phyloP scores from a whole-genome alignment of 331 rosid species.

The Spiraea crenata region DNA sequence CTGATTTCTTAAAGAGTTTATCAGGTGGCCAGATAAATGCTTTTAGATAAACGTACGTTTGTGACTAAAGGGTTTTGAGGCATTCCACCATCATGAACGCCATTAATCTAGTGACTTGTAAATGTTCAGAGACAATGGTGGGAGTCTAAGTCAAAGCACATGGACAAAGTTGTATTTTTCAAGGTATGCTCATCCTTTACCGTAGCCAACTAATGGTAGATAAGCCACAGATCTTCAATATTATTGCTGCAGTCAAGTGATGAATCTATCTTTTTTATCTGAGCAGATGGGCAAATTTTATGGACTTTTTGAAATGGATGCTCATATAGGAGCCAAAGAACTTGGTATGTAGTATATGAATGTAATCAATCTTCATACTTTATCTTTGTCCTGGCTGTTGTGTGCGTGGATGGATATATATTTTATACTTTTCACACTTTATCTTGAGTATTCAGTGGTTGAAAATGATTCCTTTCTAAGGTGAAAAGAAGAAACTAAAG shows the following conservation, averaged over 20 bases:
- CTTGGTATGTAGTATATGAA: conserved; percentile 93
- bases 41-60: neutral
- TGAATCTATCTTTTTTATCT: conserved; percentile 23
- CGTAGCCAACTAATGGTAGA: conserved; percentile 5
- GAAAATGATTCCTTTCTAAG: neutral
- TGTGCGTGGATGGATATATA: neutral
- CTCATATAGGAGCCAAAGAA: conserved; percentile 81
- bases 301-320: conserved; percentile 98
- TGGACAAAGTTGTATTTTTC: conserved; percentile 95
- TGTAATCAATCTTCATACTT: conserved; percentile 31
- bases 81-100: conserved; percentile 1
- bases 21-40: conserved; percentile 77
- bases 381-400: neutral
- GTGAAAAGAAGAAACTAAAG: neutral
- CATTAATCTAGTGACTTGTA: conserved; percentile 31
- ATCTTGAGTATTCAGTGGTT: neutral
- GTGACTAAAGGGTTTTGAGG: conserved; percentile 9
- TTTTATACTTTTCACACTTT: neutral
- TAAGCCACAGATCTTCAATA: conserved; percentile 11
- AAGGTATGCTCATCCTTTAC: conserved; percentile 47
- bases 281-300: conserved; percentile 94
- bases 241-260: conserved; percentile 16
- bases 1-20: conserved; percentile 60
- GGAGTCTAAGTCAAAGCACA: conserved; percentile 95
- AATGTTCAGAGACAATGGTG: conserved; percentile 89